Evolutionary conservation across 1,284 basidiomycete species (phyloP).

Genomic region (Macrocystidia cucumis): DNA sequence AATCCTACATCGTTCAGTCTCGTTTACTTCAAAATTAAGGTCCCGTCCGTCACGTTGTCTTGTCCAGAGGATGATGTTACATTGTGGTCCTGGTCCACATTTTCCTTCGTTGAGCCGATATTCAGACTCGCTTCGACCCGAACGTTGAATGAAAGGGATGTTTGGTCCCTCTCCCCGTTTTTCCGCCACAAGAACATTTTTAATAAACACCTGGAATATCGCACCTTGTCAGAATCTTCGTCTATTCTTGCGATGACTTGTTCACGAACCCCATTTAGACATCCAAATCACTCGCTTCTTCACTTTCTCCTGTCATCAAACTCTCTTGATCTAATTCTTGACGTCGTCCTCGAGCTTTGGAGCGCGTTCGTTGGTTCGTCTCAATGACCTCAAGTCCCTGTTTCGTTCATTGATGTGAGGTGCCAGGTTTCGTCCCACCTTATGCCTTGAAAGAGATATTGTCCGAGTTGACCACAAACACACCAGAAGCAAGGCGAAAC

Average conservation of each 20-base stretch:
- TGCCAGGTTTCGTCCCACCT: constrained; percentile 45
- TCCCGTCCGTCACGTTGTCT: constrained; percentile 39
- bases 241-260: constrained; percentile 1
- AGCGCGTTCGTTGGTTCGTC: constrained; percentile 51
- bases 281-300: constrained; percentile 49
- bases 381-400: constrained; percentile 6
- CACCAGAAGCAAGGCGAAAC: constrained; percentile 37
- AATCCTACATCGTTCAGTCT: constrained; percentile 4
- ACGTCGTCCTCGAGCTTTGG: constrained; percentile 49
- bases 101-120: constrained; percentile 69
- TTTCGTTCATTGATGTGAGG: constrained; percentile 3
- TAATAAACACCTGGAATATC: constrained; percentile 50
- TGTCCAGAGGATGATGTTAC: constrained; percentile 69
- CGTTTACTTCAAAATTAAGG: constrained; percentile 20
- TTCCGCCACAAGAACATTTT: constrained; percentile 69
- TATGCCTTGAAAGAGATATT: constrained; percentile 57
- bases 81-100: constrained; percentile 75
- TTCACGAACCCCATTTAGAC: constrained; percentile 20
- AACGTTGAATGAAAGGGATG: constrained; percentile 61
- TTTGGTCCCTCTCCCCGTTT: constrained; percentile 66
- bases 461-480: constrained; percentile 35
- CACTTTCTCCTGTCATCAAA: constrained; percentile 64
- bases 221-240: constrained; percentile 25
- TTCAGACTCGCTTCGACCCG: constrained; percentile 47
- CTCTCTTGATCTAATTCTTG: constrained; percentile 63